A percentile compares a stretch with the other conserved stretches of the same genome.
phyloP scores from a whole-genome alignment of 169 alveolate species.

The Plasmodium gallinaceum region DNA sequence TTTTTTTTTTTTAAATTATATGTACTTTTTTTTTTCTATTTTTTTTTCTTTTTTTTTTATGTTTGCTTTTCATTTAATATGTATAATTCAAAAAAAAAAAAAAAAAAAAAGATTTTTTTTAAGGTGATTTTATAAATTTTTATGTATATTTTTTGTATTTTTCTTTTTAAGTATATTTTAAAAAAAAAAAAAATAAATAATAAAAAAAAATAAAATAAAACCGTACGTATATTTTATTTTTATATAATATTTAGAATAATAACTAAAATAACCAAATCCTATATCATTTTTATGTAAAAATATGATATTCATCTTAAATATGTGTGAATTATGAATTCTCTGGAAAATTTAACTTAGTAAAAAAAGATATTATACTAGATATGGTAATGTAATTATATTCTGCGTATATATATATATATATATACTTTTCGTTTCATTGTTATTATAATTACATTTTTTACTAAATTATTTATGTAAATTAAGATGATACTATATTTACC shows the following conservation, averaged over 20 bases:
- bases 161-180: not conserved
- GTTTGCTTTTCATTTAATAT: constrained; percentile 40
- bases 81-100: constrained; percentile 34
- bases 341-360: not conserved
- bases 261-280: too few relatives aligned
- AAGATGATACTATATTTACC: not conserved
- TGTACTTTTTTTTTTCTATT: not conserved
- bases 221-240: too few relatives aligned
- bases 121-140: not conserved
- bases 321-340: too few relatives aligned
- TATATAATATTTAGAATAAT: too few relatives aligned
- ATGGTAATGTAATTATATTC: not conserved
- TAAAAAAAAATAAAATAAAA: too few relatives aligned
- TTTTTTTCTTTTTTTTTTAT: not conserved
- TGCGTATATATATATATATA: not conserved
- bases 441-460: not conserved
- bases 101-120: too few relatives aligned
- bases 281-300: too few relatives aligned
- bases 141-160: not conserved
- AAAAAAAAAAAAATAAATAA: too few relatives aligned
- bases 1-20: not conserved
- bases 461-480: not conserved
- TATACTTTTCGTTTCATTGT: not conserved
- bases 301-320: too few relatives aligned
- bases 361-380: not conserved